phyloP scores from a whole-genome alignment of 2,329 filamentous ascomycete genomes.

The Arthrobotrys musiformis region DNA sequence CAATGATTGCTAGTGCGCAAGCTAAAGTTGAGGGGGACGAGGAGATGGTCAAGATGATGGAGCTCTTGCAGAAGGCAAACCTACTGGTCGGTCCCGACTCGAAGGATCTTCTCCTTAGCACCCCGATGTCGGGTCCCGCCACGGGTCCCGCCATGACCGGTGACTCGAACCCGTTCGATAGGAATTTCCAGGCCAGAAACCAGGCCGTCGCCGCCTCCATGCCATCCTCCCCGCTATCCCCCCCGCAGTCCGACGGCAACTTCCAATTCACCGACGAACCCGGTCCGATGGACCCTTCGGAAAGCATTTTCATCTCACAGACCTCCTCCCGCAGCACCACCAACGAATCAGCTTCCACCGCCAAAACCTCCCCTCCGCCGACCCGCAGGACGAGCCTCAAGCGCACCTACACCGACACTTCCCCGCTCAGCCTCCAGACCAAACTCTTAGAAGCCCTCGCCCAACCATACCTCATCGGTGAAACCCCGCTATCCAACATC shows the following conservation, averaged over 20 bases:
- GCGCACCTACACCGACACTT: slow-evolving; percentile 86
- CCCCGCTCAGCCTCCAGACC: slow-evolving; percentile 78
- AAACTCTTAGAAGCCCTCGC: slow-evolving; percentile 86
- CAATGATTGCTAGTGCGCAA: slow-evolving; percentile 83
- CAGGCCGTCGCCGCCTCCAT: slow-evolving; percentile 61
- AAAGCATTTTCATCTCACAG: slow-evolving; percentile 63
- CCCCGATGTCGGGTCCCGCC: slow-evolving; percentile 72
- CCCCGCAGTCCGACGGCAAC: slow-evolving; percentile 19
- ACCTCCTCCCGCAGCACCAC: slow-evolving; percentile 69
- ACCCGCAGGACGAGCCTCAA: slow-evolving; percentile 77
- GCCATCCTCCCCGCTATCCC: slow-evolving; percentile 32
- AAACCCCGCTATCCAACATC: slow-evolving; percentile 55
- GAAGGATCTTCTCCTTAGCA: slow-evolving; percentile 58
- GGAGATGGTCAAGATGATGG: slow-evolving; percentile 89
- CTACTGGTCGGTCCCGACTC: slow-evolving; percentile 69
- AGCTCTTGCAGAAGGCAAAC: slow-evolving; percentile 83
- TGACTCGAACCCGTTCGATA: slow-evolving; percentile 84
- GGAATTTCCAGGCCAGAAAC: slow-evolving; percentile 72
- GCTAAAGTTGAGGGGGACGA: slow-evolving; percentile 83
- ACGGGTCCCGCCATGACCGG: slow-evolving; percentile 81
- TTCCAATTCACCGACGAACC: slow-evolving; percentile 56
- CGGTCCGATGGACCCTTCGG: slow-evolving; percentile 42
- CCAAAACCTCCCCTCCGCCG: slow-evolving; percentile 68
- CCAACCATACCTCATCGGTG: slow-evolving; percentile 75
- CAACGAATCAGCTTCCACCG: slow-evolving; percentile 69